Evolutionary conservation across 106 monocot species (phyloP), one percentile per base, ranked within the genome.

Genomic region (Iris macrosiphon): DNA sequence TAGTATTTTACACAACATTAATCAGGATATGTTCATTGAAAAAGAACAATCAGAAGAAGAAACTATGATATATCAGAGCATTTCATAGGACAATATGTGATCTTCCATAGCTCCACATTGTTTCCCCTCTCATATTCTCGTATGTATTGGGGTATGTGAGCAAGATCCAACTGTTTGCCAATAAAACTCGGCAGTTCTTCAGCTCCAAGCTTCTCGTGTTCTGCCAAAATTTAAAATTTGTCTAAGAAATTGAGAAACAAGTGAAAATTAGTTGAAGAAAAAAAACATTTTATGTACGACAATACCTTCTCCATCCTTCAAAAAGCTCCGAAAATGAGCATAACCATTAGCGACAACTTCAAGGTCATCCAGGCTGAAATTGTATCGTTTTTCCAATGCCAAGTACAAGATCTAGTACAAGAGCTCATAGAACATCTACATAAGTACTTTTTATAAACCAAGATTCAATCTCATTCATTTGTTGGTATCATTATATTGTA

Each of bases 301-400:
- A n/a, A n/a, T 61, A 94, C 82, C 85, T 65, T 69, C 56, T 10
- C 65, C 65, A 51, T 59, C 60, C 40, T 50, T 75, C 20, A 89
- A 47, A 48, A 63, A 86, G 25, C 72, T 89, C 67, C 58, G 50
- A 52, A 96, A 96, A 60, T 69, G 85, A 29, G 48, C 61, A 70
- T 96, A 96, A 25, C 95, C 95, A 80, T 96, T 96, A 21, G 82
- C 89, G 64, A 89, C 82, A 48, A 96, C 80, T 49, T 89, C 79
- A 11, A 96, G 74, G 24, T 96, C 95, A 21, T 86, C 69, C 12
- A 96, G 41, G 49, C 71, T 82, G 61, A 96, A 95, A 51, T 96
- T 96, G 48, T 82, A 96, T 29, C 95, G 73, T 68, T 96, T 96
- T 70, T 96, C 89, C 65, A 96, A 62, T 4, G 95, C 79, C 72